Evolutionary conservation across 345 rosid species (phyloP), one percentile per base, ranked within the genome.

Genomic region (Sonneratia alba): DNA sequence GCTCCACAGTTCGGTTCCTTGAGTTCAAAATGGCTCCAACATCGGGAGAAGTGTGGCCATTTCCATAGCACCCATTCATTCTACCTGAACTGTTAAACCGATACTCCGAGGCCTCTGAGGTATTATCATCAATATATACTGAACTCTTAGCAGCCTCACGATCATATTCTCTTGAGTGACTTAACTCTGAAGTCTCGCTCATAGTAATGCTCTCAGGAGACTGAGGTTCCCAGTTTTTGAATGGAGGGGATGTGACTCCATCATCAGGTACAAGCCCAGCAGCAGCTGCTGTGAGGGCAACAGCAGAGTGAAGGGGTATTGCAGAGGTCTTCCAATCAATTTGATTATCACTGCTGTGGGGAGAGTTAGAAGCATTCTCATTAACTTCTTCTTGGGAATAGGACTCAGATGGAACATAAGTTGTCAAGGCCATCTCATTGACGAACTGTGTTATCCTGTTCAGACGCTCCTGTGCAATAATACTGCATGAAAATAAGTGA

Each of bases 381-480:
- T 75, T 80, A 57, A 75, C 74, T 59, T 74, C 82, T 71, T 83
- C 86, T 32, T 82, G 78, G 71, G 38, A 55, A 73, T 81, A 84
- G 57, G 89, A 62, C 10, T 68, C 47, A 40, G 85, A 82, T 70
- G 88, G 88, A 71, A 71, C 43, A 48, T 70, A 75, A 77, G 82
- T 83, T 49, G 84, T 79, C 63, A 86, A 83, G 62, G 97, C 85
- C 84, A 91, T 73, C 80, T 90, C 97, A 75, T 72, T 81, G 75
- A 92, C 85, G 81, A 90, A 89, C 63, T 87, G 86, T 37, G 99
- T 91, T 78, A 92, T 89, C 76, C 99, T 82, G 75, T 87, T 90
- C 79, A 95, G 86, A 56, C 97, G 97, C 87, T 95, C 99, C 79
- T 95, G 99, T 72, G 99, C 91, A 71, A 92, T 85, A 77, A 95